Percentiles rank a stretch among this genome's conserved stretches.
phyloP scores from a whole-genome alignment of 2,329 filamentous ascomycete genomes.

The Fusarium sp. region DNA sequence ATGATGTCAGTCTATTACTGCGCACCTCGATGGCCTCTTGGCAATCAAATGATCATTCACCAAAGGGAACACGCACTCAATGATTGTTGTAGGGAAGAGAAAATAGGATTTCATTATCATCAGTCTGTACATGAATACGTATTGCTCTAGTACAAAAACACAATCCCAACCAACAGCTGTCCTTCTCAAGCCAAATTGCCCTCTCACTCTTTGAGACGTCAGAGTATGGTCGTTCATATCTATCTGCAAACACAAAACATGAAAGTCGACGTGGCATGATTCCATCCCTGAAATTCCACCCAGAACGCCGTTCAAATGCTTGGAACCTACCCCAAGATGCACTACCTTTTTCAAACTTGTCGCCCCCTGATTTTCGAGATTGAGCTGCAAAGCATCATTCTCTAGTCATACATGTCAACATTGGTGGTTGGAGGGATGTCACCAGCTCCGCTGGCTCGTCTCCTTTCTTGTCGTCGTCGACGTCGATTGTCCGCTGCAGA shows the following conservation, averaged over 20 bases:
- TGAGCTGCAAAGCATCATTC: not conserved
- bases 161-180: constrained; percentile 13
- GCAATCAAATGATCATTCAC: not conserved
- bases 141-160: constrained; percentile 21
- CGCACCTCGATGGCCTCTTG: constrained; percentile 1
- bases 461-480: constrained; percentile 66
- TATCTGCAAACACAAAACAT: constrained; percentile 35
- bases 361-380: not conserved
- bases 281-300: constrained; percentile 34
- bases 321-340: constrained; percentile 24
- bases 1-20: constrained; percentile 8
- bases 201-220: constrained; percentile 43
- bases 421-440: constrained; percentile 22
- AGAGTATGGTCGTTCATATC: constrained; percentile 37
- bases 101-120: constrained; percentile 25
- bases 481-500: constrained; percentile 64
- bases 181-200: constrained; percentile 36
- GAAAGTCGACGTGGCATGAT: constrained; percentile 33
- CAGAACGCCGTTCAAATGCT: constrained; percentile 39
- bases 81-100: not conserved
- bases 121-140: constrained; percentile 22
- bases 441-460: constrained; percentile 54
- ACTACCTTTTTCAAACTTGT: constrained; percentile 19
- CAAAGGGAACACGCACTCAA: not conserved
- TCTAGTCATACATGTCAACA: constrained; percentile 37